Base-by-base conservation (phyloP, 2,329 filamentous ascomycete genomes). In the Stemphylium lycopersici region DNA sequence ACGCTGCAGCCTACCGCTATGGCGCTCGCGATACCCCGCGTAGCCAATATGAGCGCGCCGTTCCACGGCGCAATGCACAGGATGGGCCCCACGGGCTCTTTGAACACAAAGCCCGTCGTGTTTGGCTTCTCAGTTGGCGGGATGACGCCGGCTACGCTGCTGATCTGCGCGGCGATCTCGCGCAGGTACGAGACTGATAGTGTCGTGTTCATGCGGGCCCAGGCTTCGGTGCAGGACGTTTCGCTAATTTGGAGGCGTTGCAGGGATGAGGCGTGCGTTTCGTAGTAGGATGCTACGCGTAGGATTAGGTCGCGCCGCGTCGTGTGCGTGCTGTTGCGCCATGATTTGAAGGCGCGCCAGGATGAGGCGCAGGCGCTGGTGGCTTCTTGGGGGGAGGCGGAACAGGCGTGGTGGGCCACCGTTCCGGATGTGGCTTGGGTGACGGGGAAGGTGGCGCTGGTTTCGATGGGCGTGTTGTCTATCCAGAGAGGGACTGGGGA, bases 281-380 rank as follows among this genome's bases (percentile, higher is more conserved):
- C 78, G 55, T 91, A 77, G 46, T 91, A 71, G 11, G 86, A 83
- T 3, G 87, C 87, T 0, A 88, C 86, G 69, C 84, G 86, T 47
- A 88, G 77, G 47, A 95, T 79, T 53, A 95, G 84, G 55, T 88
- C 83, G 15, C 89, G 85, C 20, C 90, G 87, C 29, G 80, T 67
- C 16, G 78, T 67, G 2, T 86, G 83, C n/a, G 83, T 83, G 1
- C 83, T 83, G 55, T 81, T 82, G 52, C 82, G 81, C 90, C 90
- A 95, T 56, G 81, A 76, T 43, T 81, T 81, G 72, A 90, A 87
- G 5, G 90, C 89, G 6, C 78, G 77, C 11, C 84, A 78, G 1
- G 90, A 89, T 5, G 86, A 81, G 13, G 77, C 75, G 15, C 81
- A 76, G 18, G 86, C 86, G 57, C 83, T 78, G 3, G 76, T 75